phyloP scores from a whole-genome alignment of 768 basidiomycete genomes.

The Mycena vitilis region DNA sequence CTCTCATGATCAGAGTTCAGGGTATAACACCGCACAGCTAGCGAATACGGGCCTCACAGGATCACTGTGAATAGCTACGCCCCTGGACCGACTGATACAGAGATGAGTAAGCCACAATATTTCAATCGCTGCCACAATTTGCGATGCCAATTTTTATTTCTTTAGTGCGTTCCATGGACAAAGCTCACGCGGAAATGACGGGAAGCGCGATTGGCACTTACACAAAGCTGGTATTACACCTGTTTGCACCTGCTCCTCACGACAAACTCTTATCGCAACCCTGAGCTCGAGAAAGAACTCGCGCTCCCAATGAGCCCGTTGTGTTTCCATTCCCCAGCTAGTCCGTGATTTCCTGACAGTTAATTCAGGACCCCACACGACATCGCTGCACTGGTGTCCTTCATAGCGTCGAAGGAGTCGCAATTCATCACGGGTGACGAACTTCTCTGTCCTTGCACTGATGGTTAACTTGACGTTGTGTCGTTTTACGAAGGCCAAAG shows the following conservation, averaged over 20 bases:
- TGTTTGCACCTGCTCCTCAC: background rate
- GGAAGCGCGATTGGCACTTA: background rate
- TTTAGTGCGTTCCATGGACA: background rate
- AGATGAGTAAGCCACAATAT: background rate
- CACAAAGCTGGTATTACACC: background rate
- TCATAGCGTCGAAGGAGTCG: slow-evolving; percentile 44
- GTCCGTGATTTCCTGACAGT: background rate
- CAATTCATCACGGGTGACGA: slow-evolving; percentile 42
- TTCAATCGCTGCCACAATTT: background rate
- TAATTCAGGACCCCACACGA: slow-evolving; percentile 20
- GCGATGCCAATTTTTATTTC: background rate
- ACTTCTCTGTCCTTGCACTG: background rate
- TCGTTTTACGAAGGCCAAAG: background rate
- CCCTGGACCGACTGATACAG: slow-evolving; percentile 6
- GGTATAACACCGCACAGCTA: background rate
- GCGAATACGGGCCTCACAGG: slow-evolving; percentile 3
- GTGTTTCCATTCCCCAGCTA: background rate
- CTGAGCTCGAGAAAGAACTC: background rate
- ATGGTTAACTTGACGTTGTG: background rate
- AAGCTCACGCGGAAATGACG: background rate
- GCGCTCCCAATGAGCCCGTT: background rate
- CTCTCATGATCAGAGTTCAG: background rate
- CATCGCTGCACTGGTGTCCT: slow-evolving; percentile 44
- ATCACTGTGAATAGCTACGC: slow-evolving; percentile 20
- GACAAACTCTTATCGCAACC: background rate